Evolutionary conservation across 768 basidiomycete genomes (phyloP).

Genomic region (Suillus cothurnatus): DNA sequence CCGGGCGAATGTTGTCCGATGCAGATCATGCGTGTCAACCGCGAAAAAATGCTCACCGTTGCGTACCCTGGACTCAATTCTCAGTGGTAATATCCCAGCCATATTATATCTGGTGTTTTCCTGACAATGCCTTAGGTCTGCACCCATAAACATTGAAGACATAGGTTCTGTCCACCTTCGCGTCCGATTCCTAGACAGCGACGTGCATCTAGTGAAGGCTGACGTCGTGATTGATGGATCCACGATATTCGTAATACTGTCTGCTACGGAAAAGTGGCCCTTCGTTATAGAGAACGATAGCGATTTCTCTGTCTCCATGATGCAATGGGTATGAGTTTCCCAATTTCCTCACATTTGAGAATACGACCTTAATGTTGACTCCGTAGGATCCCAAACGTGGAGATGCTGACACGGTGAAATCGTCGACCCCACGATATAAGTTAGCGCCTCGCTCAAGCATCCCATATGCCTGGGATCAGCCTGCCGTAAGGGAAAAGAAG

Average conservation of each 20-base stretch:
- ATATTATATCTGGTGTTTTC: background rate
- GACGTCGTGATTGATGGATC: slow-evolving; percentile 86
- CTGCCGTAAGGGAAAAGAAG: slow-evolving; percentile 81
- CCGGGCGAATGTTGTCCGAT: slow-evolving; percentile 73
- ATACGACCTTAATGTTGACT: background rate
- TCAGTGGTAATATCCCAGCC: slow-evolving; percentile 60
- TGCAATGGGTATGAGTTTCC: slow-evolving; percentile 62
- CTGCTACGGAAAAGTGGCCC: slow-evolving; percentile 75
- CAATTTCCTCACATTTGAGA: background rate
- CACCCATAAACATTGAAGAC: slow-evolving; percentile 89
- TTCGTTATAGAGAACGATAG: slow-evolving; percentile 90
- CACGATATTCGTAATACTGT: slow-evolving; percentile 84
- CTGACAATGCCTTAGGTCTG: slow-evolving; percentile 60
- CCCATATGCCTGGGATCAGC: slow-evolving; percentile 93
- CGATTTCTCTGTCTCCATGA: slow-evolving; percentile 65
- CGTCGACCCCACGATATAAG: slow-evolving; percentile 49
- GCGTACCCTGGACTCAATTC: slow-evolving; percentile 86
- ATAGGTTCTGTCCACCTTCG: slow-evolving; percentile 85
- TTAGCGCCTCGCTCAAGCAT: slow-evolving; percentile 54
- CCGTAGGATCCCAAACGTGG: slow-evolving; percentile 47
- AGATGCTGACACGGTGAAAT: slow-evolving; percentile 38
- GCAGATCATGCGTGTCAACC: slow-evolving; percentile 62
- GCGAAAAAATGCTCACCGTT: slow-evolving; percentile 77
- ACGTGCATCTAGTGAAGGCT: slow-evolving; percentile 62
- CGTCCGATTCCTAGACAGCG: slow-evolving; percentile 39